phyloP scores from a whole-genome alignment of 2,329 filamentous ascomycete species.

The Xylariales sp. region DNA sequence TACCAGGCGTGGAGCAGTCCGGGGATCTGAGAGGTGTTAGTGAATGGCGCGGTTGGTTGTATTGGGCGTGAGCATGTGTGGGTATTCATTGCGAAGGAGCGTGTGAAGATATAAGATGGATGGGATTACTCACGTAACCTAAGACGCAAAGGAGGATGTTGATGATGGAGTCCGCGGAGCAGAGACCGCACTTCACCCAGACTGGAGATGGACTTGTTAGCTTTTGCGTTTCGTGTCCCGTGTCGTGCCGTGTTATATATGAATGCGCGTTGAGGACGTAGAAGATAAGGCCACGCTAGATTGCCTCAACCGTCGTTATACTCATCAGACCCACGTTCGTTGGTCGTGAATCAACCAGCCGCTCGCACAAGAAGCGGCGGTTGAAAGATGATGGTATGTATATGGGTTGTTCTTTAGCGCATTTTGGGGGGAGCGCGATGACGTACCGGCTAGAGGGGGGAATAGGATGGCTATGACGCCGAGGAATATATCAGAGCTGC shows the following conservation, averaged over 20 bases:
- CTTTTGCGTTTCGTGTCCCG: neutral
- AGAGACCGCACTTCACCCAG: slow-evolving; percentile 96
- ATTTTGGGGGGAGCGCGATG: slow-evolving; percentile 34
- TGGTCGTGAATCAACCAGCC: neutral
- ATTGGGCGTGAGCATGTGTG: slow-evolving; percentile 39
- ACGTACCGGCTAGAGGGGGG: slow-evolving; percentile 72
- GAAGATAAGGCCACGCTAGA: neutral
- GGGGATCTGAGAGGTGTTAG: slow-evolving; percentile 65
- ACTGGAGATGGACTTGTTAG: slow-evolving; percentile 66
- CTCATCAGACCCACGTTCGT: neutral
- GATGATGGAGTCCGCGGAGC: slow-evolving; percentile 90
- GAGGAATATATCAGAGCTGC: slow-evolving; percentile 71
- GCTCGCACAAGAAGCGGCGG: neutral
- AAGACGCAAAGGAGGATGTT: slow-evolving; percentile 90
- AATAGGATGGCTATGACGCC: slow-evolving; percentile 73
- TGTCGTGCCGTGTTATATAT: neutral
- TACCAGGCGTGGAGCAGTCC: slow-evolving; percentile 97
- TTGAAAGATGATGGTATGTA: neutral
- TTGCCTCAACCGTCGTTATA: neutral
- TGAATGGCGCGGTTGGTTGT: slow-evolving; percentile 10
- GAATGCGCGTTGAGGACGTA: neutral
- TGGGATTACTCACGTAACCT: slow-evolving; percentile 65
- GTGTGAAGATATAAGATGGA: neutral
- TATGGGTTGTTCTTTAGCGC: neutral
- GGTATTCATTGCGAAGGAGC: neutral